Evolutionary conservation across 805 yeast genomes (phyloP).

Genomic region (Crinitomyces ghanaensis): DNA sequence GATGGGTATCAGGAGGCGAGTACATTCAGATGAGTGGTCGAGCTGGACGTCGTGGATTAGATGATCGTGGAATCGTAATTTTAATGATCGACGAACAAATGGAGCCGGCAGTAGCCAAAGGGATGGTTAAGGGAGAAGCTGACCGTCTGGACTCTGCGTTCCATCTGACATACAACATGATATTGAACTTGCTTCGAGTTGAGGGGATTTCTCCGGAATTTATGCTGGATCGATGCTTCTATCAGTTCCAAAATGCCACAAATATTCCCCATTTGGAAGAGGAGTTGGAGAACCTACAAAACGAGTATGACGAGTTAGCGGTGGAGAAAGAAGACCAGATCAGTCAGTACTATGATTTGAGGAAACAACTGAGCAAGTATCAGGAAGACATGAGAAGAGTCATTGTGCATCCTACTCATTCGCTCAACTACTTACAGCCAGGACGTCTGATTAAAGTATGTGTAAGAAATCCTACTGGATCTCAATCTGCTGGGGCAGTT

Average conservation of each 20-base stretch:
- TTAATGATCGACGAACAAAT: slow-evolving; percentile 99
- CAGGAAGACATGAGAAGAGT: slow-evolving; percentile 68
- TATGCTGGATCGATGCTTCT: slow-evolving; percentile 89
- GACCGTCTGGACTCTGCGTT: slow-evolving; percentile 96
- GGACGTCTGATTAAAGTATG: slow-evolving; percentile 74
- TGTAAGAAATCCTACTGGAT: no score
- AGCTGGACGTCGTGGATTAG: slow-evolving; percentile 99
- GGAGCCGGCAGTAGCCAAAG: slow-evolving; percentile 99
- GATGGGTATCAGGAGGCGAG: slow-evolving; percentile 99
- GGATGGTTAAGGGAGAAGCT: slow-evolving; percentile 99
- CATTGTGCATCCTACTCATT: slow-evolving; percentile 83
- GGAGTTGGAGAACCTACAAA: slow-evolving; percentile 33
- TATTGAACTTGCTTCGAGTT: slow-evolving; percentile 82
- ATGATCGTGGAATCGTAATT: slow-evolving; percentile 97
- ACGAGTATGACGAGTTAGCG: slow-evolving; percentile 35
- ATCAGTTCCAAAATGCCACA: slow-evolving; percentile 87
- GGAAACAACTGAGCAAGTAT: slow-evolving; percentile 58
- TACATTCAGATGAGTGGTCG: slow-evolving; percentile 99
- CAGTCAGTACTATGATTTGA: slow-evolving; percentile 72
- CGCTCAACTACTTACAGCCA: slow-evolving; percentile 71
- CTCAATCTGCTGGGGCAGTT: no score
- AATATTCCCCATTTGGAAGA: slow-evolving; percentile 78
- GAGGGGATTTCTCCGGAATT: slow-evolving; percentile 98
- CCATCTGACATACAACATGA: slow-evolving; percentile 96
- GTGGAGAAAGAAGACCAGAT: slow-evolving; percentile 68